A percentile compares a stretch with the other conserved stretches of the same genome.
phyloP scores from a whole-genome alignment of 176 grass and related monocot genomes.

The Dactylis glomerata region DNA sequence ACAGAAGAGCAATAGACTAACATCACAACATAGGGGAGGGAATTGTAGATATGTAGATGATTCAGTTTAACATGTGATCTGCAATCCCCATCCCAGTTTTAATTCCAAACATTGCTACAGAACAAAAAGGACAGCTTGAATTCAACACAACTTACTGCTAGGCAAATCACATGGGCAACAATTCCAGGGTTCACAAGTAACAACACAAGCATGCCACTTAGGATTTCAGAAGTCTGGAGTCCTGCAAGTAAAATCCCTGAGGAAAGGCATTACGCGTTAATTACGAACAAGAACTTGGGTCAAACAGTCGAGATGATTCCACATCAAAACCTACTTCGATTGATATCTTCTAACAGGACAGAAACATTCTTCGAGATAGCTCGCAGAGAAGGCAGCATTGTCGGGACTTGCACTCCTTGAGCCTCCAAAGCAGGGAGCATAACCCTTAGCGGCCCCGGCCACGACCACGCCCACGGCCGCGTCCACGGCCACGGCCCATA shows the following conservation, averaged over 20 bases:
- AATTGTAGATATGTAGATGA: not conserved
- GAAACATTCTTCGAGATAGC: constrained; percentile 20
- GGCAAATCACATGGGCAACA: not conserved
- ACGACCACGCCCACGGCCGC: constrained; percentile 74
- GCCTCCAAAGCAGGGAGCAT: constrained; percentile 18
- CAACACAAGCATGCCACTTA: constrained; percentile 11
- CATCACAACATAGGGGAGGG: not conserved
- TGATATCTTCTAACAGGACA: constrained; percentile 22
- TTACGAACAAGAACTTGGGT: constrained; percentile 19
- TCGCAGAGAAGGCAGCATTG: constrained; percentile 7
- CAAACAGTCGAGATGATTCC: constrained; percentile 20
- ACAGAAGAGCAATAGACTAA: not conserved
- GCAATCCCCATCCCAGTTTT: not conserved
- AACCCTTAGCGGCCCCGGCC: constrained; percentile 55
- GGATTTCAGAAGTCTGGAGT: not conserved
- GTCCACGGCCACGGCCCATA: constrained; percentile 72
- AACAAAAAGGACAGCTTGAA: not conserved
- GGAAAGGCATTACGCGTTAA: not conserved
- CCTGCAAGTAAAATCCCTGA: not conserved
- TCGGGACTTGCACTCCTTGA: not conserved
- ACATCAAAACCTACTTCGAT: constrained; percentile 29
- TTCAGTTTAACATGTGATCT: not conserved
- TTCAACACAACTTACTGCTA: constrained; percentile 21
- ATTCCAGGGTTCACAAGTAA: constrained; percentile 4
- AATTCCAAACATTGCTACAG: not conserved